Percentiles rank a stretch among this genome's conserved stretches.
Evolutionary conservation across 2,329 filamentous ascomycete genomes (phyloP).

Genomic region (Huntiella bhutanensis): DNA sequence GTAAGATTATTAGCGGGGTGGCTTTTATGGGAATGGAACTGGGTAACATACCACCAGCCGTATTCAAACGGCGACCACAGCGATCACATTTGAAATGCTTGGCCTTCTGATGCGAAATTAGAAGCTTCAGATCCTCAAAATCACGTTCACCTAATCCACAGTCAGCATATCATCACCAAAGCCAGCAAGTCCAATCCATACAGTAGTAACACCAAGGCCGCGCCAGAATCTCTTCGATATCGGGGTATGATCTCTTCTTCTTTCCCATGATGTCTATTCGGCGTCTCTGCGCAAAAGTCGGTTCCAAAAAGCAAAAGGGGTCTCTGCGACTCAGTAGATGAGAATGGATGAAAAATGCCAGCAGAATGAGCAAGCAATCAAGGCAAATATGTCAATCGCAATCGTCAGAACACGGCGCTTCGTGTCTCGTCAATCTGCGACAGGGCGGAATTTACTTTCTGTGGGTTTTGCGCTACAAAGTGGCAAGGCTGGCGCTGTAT

Average conservation of each 20-base stretch:
- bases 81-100: constrained; percentile 97
- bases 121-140: constrained; percentile 91
- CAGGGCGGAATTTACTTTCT: too few species aligned
- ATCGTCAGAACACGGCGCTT: too few species aligned
- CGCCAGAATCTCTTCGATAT: constrained; percentile 70
- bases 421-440: too few species aligned
- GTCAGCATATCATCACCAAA: neutral
- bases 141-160: constrained; percentile 55
- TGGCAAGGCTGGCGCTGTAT: too few species aligned
- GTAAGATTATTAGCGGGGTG: neutral
- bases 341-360: too few species aligned
- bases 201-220: constrained; percentile 98
- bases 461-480: too few species aligned
- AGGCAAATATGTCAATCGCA: too few species aligned
- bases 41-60: constrained; percentile 57
- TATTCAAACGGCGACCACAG: constrained; percentile 77
- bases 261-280: constrained; percentile 45
- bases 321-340: too few species aligned
- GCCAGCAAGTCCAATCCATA: constrained; percentile 16
- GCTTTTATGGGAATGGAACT: constrained; percentile 9
- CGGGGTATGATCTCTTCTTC: constrained; percentile 72
- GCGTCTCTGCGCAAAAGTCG: neutral
- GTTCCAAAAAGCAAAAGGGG: too few species aligned
- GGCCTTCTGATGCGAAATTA: constrained; percentile 95
- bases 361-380: too few species aligned